Evolutionary conservation across 768 basidiomycete genomes (phyloP).

Genomic region (Albatrellus ellisii): DNA sequence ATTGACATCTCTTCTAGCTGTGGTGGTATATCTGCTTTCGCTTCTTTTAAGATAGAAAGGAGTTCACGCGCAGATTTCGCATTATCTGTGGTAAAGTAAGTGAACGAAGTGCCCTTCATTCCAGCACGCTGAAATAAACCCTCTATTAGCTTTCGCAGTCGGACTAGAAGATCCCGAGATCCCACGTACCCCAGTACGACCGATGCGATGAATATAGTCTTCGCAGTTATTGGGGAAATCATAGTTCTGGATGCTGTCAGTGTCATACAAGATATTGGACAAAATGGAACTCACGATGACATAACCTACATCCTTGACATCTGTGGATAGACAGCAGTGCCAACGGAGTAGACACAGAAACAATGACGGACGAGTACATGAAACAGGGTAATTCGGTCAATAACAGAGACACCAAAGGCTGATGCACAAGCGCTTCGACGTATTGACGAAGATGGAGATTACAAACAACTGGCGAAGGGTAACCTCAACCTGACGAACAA

Average conservation of each 20-base stretch:
- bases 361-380: conserved; percentile 19
- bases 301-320: conserved; percentile 98
- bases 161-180: not conserved
- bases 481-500: conserved; percentile 20
- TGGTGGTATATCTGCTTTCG: conserved; percentile 74
- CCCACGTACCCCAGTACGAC: conserved; percentile 75
- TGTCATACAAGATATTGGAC: conserved; percentile 3
- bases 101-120: conserved; percentile 83
- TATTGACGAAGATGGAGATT: conserved; percentile 18
- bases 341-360: conserved; percentile 14
- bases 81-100: conserved; percentile 96
- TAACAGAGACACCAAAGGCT: conserved; percentile 23
- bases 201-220: conserved; percentile 98
- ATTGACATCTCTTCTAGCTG: conserved; percentile 90
- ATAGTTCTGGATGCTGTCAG: conserved; percentile 50
- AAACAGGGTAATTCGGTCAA: conserved; percentile 33
- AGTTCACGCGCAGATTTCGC: conserved; percentile 91
- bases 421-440: conserved; percentile 41
- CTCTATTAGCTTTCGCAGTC: conserved; percentile 2
- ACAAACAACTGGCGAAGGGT: conserved; percentile 26
- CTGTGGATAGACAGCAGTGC: conserved; percentile 30
- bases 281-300: conserved; percentile 61
- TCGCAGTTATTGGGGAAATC: conserved; percentile 98
- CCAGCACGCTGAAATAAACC: conserved; percentile 78
- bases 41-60: conserved; percentile 72